Percentiles rank a stretch among this genome's conserved stretches.
Conservation (phyloP, 345 rosid species). For the Fremontodendron californicum region DNA sequence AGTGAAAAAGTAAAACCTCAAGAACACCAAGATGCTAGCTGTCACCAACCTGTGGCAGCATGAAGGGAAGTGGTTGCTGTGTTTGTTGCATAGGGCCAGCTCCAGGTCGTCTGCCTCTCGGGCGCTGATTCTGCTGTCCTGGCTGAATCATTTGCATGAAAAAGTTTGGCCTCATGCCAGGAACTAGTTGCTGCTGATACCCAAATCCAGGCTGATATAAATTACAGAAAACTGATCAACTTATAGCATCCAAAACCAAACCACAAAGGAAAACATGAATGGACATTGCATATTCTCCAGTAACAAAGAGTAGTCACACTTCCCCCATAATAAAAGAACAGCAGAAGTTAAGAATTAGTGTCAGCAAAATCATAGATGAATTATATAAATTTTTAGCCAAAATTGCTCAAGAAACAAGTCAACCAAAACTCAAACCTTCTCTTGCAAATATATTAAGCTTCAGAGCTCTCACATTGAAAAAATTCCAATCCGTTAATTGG, state of each 20-base stretch:
- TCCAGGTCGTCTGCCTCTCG: constrained; percentile 69
- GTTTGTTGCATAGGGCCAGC: constrained; percentile 47
- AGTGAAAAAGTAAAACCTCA: background rate
- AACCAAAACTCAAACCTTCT: background rate
- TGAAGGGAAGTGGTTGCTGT: constrained; percentile 72
- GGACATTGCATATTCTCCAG: background rate
- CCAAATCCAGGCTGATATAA: constrained; percentile 74
- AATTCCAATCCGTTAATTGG: background rate
- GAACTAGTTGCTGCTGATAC: constrained; percentile 89
- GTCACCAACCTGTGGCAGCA: constrained; percentile 70
- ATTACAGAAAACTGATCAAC: background rate
- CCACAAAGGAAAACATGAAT: background rate
- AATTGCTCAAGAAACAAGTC: background rate
- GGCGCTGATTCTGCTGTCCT: constrained; percentile 86
- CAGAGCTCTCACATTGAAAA: background rate
- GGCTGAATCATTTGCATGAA: too few relatives aligned
- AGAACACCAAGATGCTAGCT: background rate
- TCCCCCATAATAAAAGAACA: background rate
- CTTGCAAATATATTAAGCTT: background rate
- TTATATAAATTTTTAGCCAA: background rate
- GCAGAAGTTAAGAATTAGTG: background rate
- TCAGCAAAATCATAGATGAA: background rate
- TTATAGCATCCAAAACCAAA: background rate
- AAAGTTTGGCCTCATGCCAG: constrained; percentile 62
- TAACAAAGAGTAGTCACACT: background rate